Evolutionary conservation across 345 rosid genomes (phyloP), one percentile per base, ranked within the genome.

Genomic region (Jatropha curcas): DNA sequence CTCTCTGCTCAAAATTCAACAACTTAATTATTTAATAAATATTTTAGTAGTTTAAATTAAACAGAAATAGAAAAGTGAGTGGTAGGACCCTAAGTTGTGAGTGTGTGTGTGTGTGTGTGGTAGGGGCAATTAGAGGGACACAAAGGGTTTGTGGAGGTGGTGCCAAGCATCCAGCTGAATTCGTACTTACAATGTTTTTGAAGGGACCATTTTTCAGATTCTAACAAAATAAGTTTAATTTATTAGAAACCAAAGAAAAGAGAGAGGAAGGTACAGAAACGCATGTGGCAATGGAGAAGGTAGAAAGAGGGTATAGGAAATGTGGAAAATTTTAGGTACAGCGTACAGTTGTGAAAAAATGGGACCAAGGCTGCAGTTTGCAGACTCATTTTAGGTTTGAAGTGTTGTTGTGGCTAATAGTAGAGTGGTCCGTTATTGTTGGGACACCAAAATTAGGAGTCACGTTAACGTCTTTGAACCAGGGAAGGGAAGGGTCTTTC

Each of bases 391-490:
- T 41, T 41, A 48, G 53, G 7, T 48, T 48, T 48, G 22, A n/a
- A 48, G 22, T 17, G n/a, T 48, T 48, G n/a, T 19, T 48, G 22
- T n/a, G n/a, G n/a, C n/a, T n/a, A n/a, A n/a, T n/a, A n/a, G n/a
- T n/a, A n/a, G n/a, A n/a, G n/a, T n/a, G n/a, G n/a, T n/a, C n/a
- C n/a, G n/a, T n/a, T n/a, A n/a, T 37, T 24, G 13, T 41, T n/a
- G 65, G 34, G 46, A 58, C 28, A 66, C 20, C 71, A 65, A 24
- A 57, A 59, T 72, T 27, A 67, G 37, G 68, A 45, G 60, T 77
- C 70, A 72, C 20, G 64, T 68, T 77, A 50, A 68, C 55, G 60
- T 43, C 66, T 41, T 8, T 39, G 39, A 19, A 50, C 1, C 39
- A 35, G 39, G 39, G 19, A 11, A 6, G 50, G 45, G 45, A 41